These are phyloP conservation scores for Leptodermis oblonga DNA, from an alignment of 257 asterid species.

Conservation along the genomic window DNA sequence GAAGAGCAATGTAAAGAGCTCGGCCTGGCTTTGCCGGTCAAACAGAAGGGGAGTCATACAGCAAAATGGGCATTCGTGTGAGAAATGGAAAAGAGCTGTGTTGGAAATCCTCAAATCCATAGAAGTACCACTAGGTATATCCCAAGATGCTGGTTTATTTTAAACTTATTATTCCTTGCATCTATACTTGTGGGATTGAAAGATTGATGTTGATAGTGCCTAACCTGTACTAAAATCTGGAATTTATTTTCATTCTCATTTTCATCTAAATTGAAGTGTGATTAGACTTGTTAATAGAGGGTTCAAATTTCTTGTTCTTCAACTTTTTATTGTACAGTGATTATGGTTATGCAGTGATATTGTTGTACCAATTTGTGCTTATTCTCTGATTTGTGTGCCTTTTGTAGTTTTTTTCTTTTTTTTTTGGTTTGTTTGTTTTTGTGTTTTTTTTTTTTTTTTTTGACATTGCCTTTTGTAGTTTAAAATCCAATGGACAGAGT, in stretches of 20 bases:
- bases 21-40: slow-evolving; percentile 50
- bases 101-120: neutral
- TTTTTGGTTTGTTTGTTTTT: too few species aligned
- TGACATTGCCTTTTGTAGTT: neutral
- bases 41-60: slow-evolving; percentile 30
- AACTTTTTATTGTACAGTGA: neutral
- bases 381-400: neutral
- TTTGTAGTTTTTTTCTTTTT: neutral
- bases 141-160: neutral
- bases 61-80: slow-evolving; percentile 38
- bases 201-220: neutral
- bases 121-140: neutral
- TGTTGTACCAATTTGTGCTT: neutral
- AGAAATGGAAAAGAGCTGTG: neutral
- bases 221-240: neutral
- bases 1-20: slow-evolving; percentile 74
- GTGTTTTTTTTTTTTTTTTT: neutral
- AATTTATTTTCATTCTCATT: neutral
- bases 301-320: neutral
- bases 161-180: neutral
- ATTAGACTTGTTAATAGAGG: neutral
- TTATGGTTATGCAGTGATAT: neutral
- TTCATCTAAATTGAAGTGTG: neutral
- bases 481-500: neutral
- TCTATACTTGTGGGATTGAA: neutral